phyloP scores from a whole-genome alignment of 2,329 filamentous ascomycete species.

The Rutstroemia sp. region DNA sequence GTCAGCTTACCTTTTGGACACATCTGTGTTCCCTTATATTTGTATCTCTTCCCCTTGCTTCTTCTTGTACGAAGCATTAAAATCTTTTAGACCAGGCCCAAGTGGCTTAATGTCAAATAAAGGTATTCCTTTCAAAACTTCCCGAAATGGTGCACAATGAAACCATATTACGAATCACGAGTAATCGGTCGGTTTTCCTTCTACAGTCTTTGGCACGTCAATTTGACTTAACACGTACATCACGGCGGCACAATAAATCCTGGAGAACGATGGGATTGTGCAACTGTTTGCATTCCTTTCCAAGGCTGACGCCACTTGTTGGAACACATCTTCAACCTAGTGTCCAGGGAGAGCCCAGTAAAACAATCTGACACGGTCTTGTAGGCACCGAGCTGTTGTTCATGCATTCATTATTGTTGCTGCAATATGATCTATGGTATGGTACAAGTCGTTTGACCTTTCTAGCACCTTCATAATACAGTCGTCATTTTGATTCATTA shows the following conservation, averaged over 20 bases:
- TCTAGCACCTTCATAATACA: constrained; percentile 27
- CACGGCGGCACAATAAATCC: no score
- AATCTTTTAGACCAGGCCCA: background rate
- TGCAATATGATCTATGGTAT: constrained; percentile 31
- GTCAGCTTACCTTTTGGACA: background rate
- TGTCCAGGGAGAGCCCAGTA: background rate
- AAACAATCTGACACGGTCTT: background rate
- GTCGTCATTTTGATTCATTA: constrained; percentile 14
- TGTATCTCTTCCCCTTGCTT: background rate
- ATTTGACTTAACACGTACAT: no score
- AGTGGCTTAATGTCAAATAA: background rate
- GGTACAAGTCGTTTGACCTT: constrained; percentile 24
- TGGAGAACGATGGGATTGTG: no score
- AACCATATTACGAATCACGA: background rate
- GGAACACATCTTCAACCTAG: background rate
- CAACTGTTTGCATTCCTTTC: background rate
- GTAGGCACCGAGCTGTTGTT: background rate
- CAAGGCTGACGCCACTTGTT: background rate
- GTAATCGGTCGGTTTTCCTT: no score
- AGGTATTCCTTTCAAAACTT: background rate
- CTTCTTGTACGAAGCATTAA: background rate
- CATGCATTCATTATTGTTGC: constrained; percentile 15
- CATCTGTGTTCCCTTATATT: no score
- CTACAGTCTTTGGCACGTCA: no score
- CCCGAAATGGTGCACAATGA: background rate